Percentiles rank a stretch among this genome's conserved stretches.
phyloP scores from a whole-genome alignment of 306 rosid genomes.

The Neltuma alba region DNA sequence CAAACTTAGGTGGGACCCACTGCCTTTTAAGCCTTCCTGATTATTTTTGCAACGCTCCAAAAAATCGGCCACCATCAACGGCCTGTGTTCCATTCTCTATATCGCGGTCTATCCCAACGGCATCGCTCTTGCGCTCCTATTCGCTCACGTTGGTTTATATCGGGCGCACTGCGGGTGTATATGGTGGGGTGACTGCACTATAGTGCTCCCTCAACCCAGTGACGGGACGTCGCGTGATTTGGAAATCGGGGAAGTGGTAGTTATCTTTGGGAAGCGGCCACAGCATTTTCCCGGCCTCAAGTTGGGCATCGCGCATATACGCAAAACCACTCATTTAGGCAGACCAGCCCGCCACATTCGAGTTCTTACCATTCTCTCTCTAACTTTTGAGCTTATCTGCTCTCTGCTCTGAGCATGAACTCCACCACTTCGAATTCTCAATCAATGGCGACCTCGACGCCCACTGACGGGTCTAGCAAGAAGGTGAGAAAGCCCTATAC shows the following conservation, averaged over 20 bases:
- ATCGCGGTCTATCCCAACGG: background rate
- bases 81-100: background rate
- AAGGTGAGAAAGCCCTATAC: constrained; percentile 93
- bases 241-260: constrained; percentile 46
- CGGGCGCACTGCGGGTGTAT: background rate
- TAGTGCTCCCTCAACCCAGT: background rate
- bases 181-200: constrained; percentile 2
- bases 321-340: constrained; percentile 14
- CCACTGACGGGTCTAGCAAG: constrained; percentile 67
- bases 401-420: constrained; percentile 42
- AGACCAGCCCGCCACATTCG: constrained; percentile 45
- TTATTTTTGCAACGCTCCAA: constrained; percentile 15
- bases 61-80: constrained; percentile 8
- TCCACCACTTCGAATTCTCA: constrained; percentile 46
- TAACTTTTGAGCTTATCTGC: background rate
- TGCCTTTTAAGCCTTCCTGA: background rate
- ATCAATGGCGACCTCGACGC: constrained; percentile 45
- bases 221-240: constrained; percentile 33
- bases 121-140: background rate
- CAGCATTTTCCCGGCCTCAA: constrained; percentile 37
- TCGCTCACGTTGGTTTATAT: background rate
- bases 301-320: constrained; percentile 24
- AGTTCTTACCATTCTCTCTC: constrained; percentile 2
- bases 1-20: constrained; percentile 33
- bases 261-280: constrained; percentile 22